Evolutionary conservation across 345 rosid species (phyloP).

Genomic region (Pelargonium nanum): DNA sequence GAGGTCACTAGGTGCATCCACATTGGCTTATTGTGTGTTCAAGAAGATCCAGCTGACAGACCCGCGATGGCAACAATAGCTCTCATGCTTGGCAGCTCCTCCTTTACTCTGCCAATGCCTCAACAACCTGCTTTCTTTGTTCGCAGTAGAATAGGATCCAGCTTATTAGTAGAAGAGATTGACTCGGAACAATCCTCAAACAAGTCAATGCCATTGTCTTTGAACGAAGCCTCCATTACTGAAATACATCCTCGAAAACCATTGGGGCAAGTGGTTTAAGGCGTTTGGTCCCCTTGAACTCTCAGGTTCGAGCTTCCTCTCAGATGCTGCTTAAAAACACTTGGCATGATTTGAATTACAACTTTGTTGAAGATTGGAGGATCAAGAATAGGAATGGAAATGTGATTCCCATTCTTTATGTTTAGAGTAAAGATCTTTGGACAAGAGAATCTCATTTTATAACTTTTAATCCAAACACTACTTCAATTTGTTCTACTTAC

Average conservation of each 20-base stretch:
- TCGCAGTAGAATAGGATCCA: neutral
- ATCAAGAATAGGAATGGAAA: too few species aligned
- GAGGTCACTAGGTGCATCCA: slow-evolving; percentile 37
- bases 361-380: too few species aligned
- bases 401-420: too few species aligned
- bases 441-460: too few species aligned
- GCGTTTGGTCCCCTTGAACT: too few species aligned
- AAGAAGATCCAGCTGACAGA: slow-evolving; percentile 30
- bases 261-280: too few species aligned
- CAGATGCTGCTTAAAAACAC: too few species aligned
- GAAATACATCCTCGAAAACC: neutral
- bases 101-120: slow-evolving; percentile 25
- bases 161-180: neutral
- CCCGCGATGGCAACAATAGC: slow-evolving; percentile 36
- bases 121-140: slow-evolving; percentile 15
- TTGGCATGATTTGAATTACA: too few species aligned
- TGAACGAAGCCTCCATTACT: neutral
- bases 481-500: too few species aligned
- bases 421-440: too few species aligned
- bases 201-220: neutral
- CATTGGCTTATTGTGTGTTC: slow-evolving; percentile 35
- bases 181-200: slow-evolving; percentile 13
- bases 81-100: slow-evolving; percentile 39
- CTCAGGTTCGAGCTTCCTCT: too few species aligned
- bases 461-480: too few species aligned